Conservation (phyloP, 2,329 filamentous ascomycete genomes). For the Onygenales sp. region DNA sequence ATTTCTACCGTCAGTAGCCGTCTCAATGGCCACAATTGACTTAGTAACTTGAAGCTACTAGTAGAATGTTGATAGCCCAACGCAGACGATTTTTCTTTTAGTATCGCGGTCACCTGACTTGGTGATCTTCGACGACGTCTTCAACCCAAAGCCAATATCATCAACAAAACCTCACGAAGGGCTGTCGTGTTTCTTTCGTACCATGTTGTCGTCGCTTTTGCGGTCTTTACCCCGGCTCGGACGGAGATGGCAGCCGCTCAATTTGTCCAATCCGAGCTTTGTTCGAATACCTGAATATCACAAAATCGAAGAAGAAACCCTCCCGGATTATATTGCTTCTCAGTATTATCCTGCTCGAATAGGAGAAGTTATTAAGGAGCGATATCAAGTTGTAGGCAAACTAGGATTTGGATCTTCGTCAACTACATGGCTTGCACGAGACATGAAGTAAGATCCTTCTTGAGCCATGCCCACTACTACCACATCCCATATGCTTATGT, state of each 20-base stretch:
- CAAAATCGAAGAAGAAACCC: conserved; percentile 24
- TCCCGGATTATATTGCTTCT: conserved; percentile 16
- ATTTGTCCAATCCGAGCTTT: conserved; percentile 23
- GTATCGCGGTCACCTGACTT: too few species aligned
- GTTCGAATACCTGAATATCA: conserved; percentile 14
- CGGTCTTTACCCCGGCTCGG: conserved; percentile 16
- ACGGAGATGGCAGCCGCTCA: conserved; percentile 22
- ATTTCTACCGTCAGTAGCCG: too few species aligned
- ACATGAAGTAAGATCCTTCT: conserved; percentile 19
- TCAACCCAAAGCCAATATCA: too few species aligned
- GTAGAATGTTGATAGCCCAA: too few species aligned
- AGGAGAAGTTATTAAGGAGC: conserved; percentile 20
- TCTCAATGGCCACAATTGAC: too few species aligned
- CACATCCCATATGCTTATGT: not conserved
- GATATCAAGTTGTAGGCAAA: conserved; percentile 28
- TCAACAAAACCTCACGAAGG: too few species aligned
- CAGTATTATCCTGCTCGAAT: conserved; percentile 23
- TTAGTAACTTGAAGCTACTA: too few species aligned
- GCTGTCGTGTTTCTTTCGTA: conserved; percentile 13
- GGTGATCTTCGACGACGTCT: too few species aligned
- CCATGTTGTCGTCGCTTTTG: conserved; percentile 18
- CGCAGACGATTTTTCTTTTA: too few species aligned
- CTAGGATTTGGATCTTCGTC: conserved; percentile 27
- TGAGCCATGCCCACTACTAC: not conserved
- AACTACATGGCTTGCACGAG: conserved; percentile 28